Evolutionary conservation across 768 basidiomycete genomes (phyloP), one percentile per base, ranked within the genome.

Genomic region (Pleurotus ostreatus): DNA sequence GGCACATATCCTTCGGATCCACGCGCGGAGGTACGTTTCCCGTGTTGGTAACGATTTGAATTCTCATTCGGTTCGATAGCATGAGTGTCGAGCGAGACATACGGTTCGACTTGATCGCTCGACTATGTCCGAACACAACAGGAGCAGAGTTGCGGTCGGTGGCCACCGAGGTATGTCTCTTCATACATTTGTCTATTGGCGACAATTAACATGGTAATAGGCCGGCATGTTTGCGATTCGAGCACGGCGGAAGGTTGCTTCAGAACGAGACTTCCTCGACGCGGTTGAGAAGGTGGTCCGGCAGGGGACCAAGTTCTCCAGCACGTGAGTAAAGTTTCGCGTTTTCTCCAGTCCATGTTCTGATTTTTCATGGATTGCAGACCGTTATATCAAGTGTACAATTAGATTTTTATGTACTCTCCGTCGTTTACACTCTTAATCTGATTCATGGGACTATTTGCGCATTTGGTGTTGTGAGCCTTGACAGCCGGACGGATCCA

Each of bases 211-310:
- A 25, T 4, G 38, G 48, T 40, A 40, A n/a, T 60, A 92, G 89
- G 97, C 97, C 47, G 97, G 97, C n/a, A 98, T 99, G 97, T 99
- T 96, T 73, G 96, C 97, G 1, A 99, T 99, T 66, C 89, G 97
- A 57, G 91, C 93, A 45, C 80, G 97, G 63, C 80, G 97, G 71
- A 98, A 98, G 71, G 94, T 98, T 1, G 94, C 95, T 0, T 94
- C 94, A 4, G 97, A 99, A 68, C 88, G 93, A 55, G 97, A 99
- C 72, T 99, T 98, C 76, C 75, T 99, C 68, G 94, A 97, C 61
- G 90, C 94, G 9, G 96, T 99, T 2, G 97, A 99, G 78, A 98
- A 98, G 75, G 97, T 99, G 57, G 94, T 98, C 40, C 81, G 93
- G 64, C 94, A 98, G 74, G 95, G 95, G 23, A 94, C 91, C 65